Evolutionary conservation across 2,329 filamentous ascomycete species (phyloP), one percentile per base, ranked within the genome.

Genomic region (Neonectria faginata): DNA sequence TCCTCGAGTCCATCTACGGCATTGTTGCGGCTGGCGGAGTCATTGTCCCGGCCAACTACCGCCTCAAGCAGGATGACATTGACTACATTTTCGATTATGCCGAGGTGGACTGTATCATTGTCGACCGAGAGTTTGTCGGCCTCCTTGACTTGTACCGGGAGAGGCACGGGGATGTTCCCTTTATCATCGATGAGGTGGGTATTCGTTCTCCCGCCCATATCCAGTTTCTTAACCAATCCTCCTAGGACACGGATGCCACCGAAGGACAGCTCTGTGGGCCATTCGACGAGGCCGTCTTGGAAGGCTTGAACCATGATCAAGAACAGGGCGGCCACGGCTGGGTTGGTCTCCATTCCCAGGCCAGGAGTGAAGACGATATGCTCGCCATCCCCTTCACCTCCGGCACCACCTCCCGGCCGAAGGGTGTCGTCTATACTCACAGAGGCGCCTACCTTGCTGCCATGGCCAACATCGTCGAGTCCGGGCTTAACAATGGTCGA

Each of bases 321-420:
- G 81, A 86, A n/a, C 86, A 82, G 6, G 92, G 92, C 2, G 77
- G 75, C 29, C 86, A 87, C 53, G 93, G 92, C 22, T 99, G 96
- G 95, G 85, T 84, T 14, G 92, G 88, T 0, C 85, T 98, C 25
- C 86, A 92, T 66, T 85, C 88, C 2, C 90, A 94, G 69, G 86
- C 87, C 3, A 81, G 84, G 1, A 86, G 93, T 72, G 96, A 99
- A 77, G 91, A 97, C 70, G 89, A 89, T 65, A 86, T 93, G 70
- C 86, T 98, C 65, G 93, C 94, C 3, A 88, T 99, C 60, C 93
- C 95, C 1, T 98, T 98, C 78, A 99, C 96, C 0, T 96, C 92
- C 29, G 95, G 95, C 4, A 98, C 96, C 1, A 98, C 96, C 0
- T 94, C 94, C 0, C 85, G 87, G 31, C 96, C 96, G 2, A 98